These are phyloP conservation scores for Penicillium sp. DNA, from an alignment of 2,329 filamentous ascomycete species.

Conservation along the genomic window DNA sequence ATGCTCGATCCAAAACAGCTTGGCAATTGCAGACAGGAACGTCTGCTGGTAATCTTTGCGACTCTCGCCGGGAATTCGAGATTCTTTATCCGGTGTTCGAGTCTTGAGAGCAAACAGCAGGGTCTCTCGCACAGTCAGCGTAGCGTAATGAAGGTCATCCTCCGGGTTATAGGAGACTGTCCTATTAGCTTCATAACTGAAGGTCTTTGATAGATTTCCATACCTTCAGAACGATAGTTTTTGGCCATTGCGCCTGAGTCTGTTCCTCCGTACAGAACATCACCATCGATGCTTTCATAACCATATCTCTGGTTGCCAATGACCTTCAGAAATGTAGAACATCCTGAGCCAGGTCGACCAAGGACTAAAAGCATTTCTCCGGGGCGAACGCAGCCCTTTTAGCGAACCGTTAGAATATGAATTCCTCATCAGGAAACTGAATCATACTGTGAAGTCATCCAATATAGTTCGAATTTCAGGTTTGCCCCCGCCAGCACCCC, in stretches of 20 bases:
- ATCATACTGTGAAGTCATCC: slow-evolving; percentile 56
- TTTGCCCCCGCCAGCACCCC: slow-evolving; percentile 28
- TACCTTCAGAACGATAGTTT: slow-evolving; percentile 48
- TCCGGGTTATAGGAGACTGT: slow-evolving; percentile 74
- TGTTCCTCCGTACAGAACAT: slow-evolving; percentile 58
- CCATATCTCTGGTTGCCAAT: slow-evolving; percentile 68
- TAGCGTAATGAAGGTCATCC: slow-evolving; percentile 74
- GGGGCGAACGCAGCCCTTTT: slow-evolving; percentile 42
- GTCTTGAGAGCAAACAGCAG: slow-evolving; percentile 71
- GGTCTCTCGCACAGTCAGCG: slow-evolving; percentile 74
- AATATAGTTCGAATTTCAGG: slow-evolving; percentile 66
- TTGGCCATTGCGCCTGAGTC: slow-evolving; percentile 53
- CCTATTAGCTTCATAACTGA: slow-evolving; percentile 4
- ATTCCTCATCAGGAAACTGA: background rate
- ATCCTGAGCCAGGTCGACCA: slow-evolving; percentile 51
- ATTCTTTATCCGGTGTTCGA: slow-evolving; percentile 64
- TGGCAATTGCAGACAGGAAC: slow-evolving; percentile 67
- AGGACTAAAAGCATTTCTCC: slow-evolving; percentile 44
- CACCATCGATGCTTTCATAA: slow-evolving; percentile 60
- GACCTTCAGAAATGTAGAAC: slow-evolving; percentile 83
- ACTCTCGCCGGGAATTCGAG: slow-evolving; percentile 62
- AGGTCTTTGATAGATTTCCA: background rate
- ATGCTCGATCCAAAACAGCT: slow-evolving; percentile 71
- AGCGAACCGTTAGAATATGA: background rate
- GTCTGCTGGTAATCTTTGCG: slow-evolving; percentile 62